Conservation (phyloP, 257 asterid genomes). For the Scutellaria baicalensis region DNA sequence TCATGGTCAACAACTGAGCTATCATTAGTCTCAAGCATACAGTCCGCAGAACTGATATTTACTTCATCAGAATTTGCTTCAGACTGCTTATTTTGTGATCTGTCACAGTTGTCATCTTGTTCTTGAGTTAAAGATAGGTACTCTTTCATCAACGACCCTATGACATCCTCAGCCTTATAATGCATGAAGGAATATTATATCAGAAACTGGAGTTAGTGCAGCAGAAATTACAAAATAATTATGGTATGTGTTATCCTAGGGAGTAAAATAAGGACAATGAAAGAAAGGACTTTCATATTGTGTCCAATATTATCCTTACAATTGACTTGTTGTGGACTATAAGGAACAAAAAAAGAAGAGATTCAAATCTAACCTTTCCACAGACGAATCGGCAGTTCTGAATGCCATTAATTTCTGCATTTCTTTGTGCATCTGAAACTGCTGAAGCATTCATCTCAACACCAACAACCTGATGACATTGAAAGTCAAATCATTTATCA, state of each 20-base stretch:
- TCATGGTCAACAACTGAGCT: constrained; percentile 29
- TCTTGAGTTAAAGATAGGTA: constrained; percentile 48
- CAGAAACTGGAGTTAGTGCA: constrained; percentile 7
- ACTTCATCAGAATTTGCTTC: constrained; percentile 27
- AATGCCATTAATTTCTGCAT: constrained; percentile 84
- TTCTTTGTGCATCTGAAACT: constrained; percentile 82
- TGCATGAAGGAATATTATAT: constrained; percentile 10
- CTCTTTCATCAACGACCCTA: constrained; percentile 81
- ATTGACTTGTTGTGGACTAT: not conserved
- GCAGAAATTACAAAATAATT: not conserved
- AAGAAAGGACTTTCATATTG: not conserved
- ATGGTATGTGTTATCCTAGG: not conserved
- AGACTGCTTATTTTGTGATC: constrained; percentile 22
- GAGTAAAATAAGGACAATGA: not conserved
- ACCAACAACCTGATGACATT: constrained; percentile 76
- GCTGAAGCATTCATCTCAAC: constrained; percentile 99
- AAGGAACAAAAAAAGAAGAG: constrained; percentile 8
- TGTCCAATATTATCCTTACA: not conserved
- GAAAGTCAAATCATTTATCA: constrained; percentile 15
- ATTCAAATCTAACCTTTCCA: constrained; percentile 57
- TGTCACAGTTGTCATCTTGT: constrained; percentile 30
- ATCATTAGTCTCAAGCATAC: constrained; percentile 23
- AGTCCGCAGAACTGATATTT: constrained; percentile 20
- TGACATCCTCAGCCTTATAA: constrained; percentile 85
- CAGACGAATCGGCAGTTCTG: constrained; percentile 89